Conservation (phyloP, 176 grass and related monocot genomes). For the Avena eriantha region DNA sequence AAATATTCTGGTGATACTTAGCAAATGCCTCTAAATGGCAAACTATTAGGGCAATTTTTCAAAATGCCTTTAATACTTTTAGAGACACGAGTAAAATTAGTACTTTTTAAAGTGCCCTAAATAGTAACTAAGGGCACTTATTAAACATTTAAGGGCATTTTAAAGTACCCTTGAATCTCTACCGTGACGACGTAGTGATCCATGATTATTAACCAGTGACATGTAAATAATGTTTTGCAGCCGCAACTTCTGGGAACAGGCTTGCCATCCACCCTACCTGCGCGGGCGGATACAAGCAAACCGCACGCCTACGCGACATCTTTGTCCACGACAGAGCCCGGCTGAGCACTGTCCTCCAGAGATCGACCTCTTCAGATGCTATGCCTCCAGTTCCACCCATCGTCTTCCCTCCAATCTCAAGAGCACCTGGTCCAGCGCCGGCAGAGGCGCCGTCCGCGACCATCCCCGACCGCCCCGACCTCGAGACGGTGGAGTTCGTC, state of each 20-base stretch:
- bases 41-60: too few relatives aligned
- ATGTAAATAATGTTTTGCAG: slow-evolving; percentile 30
- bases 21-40: too few relatives aligned
- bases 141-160: too few relatives aligned
- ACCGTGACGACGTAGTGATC: too few relatives aligned
- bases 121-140: too few relatives aligned
- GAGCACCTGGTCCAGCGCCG: background rate
- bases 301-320: background rate
- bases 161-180: too few relatives aligned
- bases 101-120: too few relatives aligned
- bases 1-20: too few relatives aligned
- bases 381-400: background rate
- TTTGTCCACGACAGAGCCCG: slow-evolving; percentile 21
- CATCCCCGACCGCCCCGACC: slow-evolving; percentile 42
- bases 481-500: slow-evolving; percentile 58
- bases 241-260: slow-evolving; percentile 29
- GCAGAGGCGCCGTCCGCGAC: slow-evolving; percentile 11
- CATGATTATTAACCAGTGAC: background rate
- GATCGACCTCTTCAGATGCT: background rate
- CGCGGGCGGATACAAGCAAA: background rate
- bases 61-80: too few relatives aligned
- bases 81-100: too few relatives aligned
- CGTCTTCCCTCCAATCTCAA: too few relatives aligned
- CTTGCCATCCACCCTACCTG: slow-evolving; percentile 13
- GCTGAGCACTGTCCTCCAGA: slow-evolving; percentile 26